Conservation (phyloP, 495 filamentous ascomycete species). For the Neurospora tetrasperma region DNA sequence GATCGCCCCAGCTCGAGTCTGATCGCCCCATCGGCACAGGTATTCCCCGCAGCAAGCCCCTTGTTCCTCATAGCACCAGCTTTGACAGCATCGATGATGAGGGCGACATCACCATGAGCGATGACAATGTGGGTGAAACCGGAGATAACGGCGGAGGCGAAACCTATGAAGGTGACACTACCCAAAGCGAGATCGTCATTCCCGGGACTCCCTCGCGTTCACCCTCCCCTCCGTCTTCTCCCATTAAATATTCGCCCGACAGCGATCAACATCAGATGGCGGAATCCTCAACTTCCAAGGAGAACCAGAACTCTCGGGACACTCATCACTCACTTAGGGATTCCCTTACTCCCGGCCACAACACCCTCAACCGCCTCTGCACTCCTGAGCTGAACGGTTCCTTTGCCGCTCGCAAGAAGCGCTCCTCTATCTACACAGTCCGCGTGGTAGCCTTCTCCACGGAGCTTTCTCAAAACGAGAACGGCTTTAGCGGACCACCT, state of each 20-base stretch:
- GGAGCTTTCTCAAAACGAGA: slow-evolving; percentile 1
- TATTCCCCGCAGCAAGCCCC: background rate
- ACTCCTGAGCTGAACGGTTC: background rate
- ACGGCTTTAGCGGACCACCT: slow-evolving; percentile 16
- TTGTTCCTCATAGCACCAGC: background rate
- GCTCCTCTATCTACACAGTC: slow-evolving; percentile 13
- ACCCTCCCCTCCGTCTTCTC: background rate
- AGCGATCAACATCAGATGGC: background rate
- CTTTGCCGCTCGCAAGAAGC: slow-evolving; percentile 4
- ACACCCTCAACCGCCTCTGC: background rate
- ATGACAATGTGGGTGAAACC: background rate
- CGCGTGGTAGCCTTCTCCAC: slow-evolving; percentile 15
- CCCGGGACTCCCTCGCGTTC: background rate
- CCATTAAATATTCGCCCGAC: background rate
- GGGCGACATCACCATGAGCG: background rate
- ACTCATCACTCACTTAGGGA: background rate
- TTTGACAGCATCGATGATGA: background rate
- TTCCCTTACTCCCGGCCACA: background rate
- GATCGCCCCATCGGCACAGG: background rate
- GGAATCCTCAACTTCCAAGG: background rate
- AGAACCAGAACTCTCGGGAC: background rate
- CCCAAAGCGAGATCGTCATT: background rate
- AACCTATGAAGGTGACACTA: background rate
- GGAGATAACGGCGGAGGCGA: background rate
- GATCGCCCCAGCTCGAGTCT: background rate